Evolutionary conservation across 257 asterid species (phyloP).

Genomic region (Solanum habrochaites): DNA sequence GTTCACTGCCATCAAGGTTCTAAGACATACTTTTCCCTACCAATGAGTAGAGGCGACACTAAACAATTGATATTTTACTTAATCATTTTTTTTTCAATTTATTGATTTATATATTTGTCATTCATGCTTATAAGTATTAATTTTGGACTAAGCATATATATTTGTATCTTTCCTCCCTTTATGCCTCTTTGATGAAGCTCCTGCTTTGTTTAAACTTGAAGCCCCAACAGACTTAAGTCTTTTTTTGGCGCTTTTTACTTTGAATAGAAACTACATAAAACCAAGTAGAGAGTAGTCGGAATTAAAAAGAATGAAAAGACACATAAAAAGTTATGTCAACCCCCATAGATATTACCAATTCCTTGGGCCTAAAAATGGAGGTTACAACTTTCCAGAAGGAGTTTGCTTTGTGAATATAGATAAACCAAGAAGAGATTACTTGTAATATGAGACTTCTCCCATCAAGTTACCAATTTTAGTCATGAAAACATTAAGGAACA

Average conservation of each 20-base stretch:
- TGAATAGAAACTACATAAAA: neutral
- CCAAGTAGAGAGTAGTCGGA: neutral
- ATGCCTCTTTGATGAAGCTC: neutral
- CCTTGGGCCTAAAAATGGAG: neutral
- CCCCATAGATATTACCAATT: neutral
- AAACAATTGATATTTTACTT: neutral
- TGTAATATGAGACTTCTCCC: neutral
- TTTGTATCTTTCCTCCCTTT: neutral
- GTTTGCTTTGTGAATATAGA: neutral
- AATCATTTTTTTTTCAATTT: neutral
- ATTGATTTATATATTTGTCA: neutral
- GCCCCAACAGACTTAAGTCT: neutral
- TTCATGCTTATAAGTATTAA: neutral
- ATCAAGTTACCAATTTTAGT: neutral
- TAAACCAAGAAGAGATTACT: neutral
- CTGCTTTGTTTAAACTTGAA: neutral
- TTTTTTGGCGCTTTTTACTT: neutral
- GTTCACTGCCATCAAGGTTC: neutral
- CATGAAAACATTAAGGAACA: neutral
- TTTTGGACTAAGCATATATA: neutral
- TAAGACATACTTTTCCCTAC: neutral
- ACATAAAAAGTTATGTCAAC: neutral
- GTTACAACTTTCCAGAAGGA: neutral
- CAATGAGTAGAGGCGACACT: neutral
- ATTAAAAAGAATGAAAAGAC: neutral